These are phyloP conservation scores for Coprinopsis cinerea DNA, from an alignment of 768 basidiomycete genomes.

Conservation along the genomic window DNA sequence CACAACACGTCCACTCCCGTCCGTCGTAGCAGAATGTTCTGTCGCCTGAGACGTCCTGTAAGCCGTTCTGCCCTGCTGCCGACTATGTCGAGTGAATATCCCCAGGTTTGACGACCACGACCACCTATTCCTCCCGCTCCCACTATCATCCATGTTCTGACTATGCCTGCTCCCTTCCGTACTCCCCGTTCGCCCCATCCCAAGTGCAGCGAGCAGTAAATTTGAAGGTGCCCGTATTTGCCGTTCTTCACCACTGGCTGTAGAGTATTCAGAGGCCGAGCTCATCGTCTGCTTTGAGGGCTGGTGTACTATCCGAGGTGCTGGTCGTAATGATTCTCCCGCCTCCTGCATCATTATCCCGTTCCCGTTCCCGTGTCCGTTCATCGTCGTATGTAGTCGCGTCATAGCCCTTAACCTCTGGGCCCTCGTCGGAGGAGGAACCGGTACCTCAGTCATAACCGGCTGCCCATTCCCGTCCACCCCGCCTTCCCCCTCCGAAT, in stretches of 20 bases:
- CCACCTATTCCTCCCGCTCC: slow-evolving; percentile 13
- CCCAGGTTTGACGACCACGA: slow-evolving; percentile 15
- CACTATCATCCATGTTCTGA: slow-evolving; percentile 6
- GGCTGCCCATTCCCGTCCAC: neutral
- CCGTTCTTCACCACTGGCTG: slow-evolving; percentile 31
- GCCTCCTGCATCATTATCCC: neutral
- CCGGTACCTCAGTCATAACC: neutral
- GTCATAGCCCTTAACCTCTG: neutral
- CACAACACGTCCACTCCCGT: slow-evolving; percentile 6
- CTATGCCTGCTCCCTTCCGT: neutral
- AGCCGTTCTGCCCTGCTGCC: neutral
- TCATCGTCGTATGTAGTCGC: neutral
- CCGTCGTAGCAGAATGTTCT: neutral
- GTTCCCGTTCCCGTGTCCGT: neutral
- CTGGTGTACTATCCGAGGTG: slow-evolving; percentile 1
- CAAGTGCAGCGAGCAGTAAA: slow-evolving; percentile 15
- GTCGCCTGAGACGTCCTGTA: neutral
- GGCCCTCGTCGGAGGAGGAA: neutral
- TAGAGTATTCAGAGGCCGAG: slow-evolving; percentile 31
- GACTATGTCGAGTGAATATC: slow-evolving; percentile 5
- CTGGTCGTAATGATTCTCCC: neutral
- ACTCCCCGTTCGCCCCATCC: neutral
- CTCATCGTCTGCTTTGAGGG: slow-evolving; percentile 21
- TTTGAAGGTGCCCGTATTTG: slow-evolving; percentile 22
- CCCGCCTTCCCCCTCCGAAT: slow-evolving; percentile 7